These are phyloP conservation scores for Sporothrix inflata DNA, from an alignment of 2,329 filamentous ascomycete species.

Conservation along the genomic window DNA sequence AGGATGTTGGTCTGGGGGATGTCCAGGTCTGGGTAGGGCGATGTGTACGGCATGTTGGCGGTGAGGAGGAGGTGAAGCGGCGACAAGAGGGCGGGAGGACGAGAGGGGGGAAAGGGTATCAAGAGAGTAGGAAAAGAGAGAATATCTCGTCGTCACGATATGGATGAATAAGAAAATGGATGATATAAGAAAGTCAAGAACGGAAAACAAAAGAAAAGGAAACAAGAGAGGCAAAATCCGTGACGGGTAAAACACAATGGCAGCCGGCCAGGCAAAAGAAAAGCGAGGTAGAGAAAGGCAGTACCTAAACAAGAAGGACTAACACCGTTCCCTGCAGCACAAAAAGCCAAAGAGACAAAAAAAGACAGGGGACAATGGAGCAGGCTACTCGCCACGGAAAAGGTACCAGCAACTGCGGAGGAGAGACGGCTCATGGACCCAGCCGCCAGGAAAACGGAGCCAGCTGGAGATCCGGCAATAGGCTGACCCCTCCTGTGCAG, in stretches of 20 bases:
- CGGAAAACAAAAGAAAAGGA: not conserved
- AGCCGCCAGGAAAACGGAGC: slow-evolving; percentile 13
- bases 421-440: not conserved
- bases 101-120: not conserved
- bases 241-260: not conserved
- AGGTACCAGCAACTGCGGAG: slow-evolving; percentile 9
- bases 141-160: slow-evolving; percentile 8
- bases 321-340: not conserved
- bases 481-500: not conserved
- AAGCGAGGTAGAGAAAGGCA: slow-evolving; percentile 18
- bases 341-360: not conserved
- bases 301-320: not conserved
- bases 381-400: slow-evolving; percentile 20
- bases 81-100: no score
- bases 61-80: not conserved
- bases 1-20: slow-evolving; percentile 52
- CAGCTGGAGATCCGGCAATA: slow-evolving; percentile 21
- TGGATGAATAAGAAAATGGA: not conserved
- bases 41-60: slow-evolving; percentile 47
- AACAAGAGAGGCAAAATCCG: not conserved
- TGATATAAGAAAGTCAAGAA: not conserved
- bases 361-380: not conserved
- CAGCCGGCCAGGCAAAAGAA: not conserved
- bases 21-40: slow-evolving; percentile 47
- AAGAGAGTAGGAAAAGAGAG: not conserved